Evolutionary conservation across 2,329 filamentous ascomycete genomes (phyloP).

Genomic region (Diaporthe caulivora): DNA sequence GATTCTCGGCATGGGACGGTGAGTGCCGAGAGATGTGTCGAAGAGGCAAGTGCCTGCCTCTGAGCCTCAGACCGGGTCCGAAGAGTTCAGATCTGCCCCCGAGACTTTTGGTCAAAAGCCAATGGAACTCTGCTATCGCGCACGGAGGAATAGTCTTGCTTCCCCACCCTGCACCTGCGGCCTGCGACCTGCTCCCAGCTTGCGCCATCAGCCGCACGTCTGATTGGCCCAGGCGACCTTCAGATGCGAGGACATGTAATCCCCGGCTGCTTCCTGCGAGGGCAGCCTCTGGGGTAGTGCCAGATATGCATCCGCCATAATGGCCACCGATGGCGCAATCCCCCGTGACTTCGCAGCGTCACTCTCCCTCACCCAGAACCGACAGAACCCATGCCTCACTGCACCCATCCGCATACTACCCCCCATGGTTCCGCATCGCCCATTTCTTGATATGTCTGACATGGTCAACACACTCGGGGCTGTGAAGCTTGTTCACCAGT

Average conservation of each 20-base stretch:
- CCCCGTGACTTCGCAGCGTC: constrained; percentile 63
- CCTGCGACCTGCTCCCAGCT: constrained; percentile 25
- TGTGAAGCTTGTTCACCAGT: constrained; percentile 29
- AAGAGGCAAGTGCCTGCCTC: constrained; percentile 32
- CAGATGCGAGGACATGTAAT: constrained; percentile 32
- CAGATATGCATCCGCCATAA: constrained; percentile 57
- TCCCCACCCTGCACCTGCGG: constrained; percentile 38
- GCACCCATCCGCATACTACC: constrained; percentile 24
- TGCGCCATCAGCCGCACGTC: constrained; percentile 34
- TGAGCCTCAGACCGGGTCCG: constrained; percentile 16
- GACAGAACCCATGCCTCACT: constrained; percentile 35
- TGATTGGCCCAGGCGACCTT: constrained; percentile 35
- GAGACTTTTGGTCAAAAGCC: not conserved
- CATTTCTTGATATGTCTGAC: constrained; percentile 34
- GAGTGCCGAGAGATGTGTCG: constrained; percentile 15
- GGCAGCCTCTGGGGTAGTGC: constrained; percentile 41
- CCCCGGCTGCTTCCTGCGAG: constrained; percentile 46
- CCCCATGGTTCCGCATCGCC: constrained; percentile 8
- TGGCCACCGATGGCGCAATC: constrained; percentile 69
- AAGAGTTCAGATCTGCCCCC: not conserved
- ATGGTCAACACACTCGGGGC: constrained; percentile 30
- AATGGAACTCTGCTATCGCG: constrained; percentile 30
- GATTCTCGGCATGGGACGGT: constrained; percentile 7
- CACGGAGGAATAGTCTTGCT: constrained; percentile 23
- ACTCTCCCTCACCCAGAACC: constrained; percentile 29